Percentiles rank a stretch among this genome's conserved stretches.
Conservation (phyloP, 345 rosid species). For the Salix purpurea region DNA sequence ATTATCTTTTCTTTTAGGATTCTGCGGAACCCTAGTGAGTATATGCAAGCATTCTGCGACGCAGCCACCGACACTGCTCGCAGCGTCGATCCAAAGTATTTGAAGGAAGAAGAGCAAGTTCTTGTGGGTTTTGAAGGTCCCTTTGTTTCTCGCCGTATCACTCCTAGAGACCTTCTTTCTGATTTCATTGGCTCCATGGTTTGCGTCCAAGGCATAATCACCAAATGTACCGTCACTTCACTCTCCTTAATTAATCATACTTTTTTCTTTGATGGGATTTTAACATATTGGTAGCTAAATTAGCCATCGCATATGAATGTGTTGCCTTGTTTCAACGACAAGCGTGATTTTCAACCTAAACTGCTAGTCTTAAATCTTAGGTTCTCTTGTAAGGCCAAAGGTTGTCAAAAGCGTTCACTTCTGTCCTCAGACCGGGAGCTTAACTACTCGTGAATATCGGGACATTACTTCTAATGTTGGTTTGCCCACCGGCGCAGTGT, state of each 20-base stretch:
- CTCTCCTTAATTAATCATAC: background rate
- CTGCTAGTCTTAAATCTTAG: constrained; percentile 28
- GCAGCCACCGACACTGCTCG: constrained; percentile 82
- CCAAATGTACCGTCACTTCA: constrained; percentile 57
- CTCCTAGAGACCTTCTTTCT: constrained; percentile 93
- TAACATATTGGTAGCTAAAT: no score
- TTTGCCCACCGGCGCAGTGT: constrained; percentile 94
- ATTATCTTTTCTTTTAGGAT: constrained; percentile 40
- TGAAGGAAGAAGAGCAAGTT: constrained; percentile 82
- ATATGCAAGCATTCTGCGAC: constrained; percentile 85
- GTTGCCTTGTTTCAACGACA: no score
- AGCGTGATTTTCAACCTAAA: background rate
- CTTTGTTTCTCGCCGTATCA: constrained; percentile 87
- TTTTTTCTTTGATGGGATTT: no score
- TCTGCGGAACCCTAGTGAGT: constrained; percentile 72
- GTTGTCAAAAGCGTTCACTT: constrained; percentile 95
- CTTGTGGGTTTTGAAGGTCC: constrained; percentile 93
- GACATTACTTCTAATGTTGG: constrained; percentile 85
- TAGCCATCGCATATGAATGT: no score
- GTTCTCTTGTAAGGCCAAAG: constrained; percentile 98
- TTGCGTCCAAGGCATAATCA: constrained; percentile 88
- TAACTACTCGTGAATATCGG: constrained; percentile 79
- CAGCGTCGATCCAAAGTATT: constrained; percentile 59
- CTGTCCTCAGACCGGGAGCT: constrained; percentile 71
- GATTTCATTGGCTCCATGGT: constrained; percentile 94